Percentiles rank a stretch among this genome's conserved stretches.
Conservation (phyloP, 257 asterid genomes). For the Ilex asprella region DNA sequence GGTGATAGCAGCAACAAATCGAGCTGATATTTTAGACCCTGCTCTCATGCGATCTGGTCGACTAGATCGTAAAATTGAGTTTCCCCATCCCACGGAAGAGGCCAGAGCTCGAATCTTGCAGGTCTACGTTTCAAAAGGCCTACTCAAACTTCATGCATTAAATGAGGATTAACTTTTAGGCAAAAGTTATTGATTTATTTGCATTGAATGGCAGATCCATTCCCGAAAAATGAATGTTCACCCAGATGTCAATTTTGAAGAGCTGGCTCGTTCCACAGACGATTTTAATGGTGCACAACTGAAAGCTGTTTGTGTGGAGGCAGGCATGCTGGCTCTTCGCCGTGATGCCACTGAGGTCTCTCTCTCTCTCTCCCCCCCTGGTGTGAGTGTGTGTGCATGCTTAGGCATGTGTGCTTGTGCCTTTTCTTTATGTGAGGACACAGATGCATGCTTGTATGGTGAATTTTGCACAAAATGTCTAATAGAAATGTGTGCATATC, state of each 20-base stretch:
- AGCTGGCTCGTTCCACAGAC: conserved; percentile 94
- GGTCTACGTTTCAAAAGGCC: conserved; percentile 21
- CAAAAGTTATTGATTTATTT: no score
- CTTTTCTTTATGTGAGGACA: no score
- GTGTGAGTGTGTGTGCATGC: no score
- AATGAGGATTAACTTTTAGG: no score
- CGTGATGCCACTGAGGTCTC: conserved; percentile 96
- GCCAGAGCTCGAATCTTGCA: conserved; percentile 83
- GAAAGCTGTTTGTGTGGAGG: conserved; percentile 96
- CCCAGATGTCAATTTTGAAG: conserved; percentile 96
- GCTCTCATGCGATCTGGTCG: conserved; percentile 94
- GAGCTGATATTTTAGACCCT: conserved; percentile 95
- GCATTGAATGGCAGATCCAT: conserved; percentile 52
- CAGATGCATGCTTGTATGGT: no score
- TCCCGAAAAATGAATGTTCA: conserved; percentile 95
- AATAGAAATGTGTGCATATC: no score
- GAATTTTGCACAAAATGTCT: no score
- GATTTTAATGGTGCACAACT: conserved; percentile 97
- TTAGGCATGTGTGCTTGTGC: no score
- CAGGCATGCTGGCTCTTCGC: conserved; percentile 95
- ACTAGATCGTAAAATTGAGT: conserved; percentile 93
- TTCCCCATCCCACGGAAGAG: conserved; percentile 94
- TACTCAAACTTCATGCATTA: background rate
- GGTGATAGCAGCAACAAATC: conserved; percentile 95
- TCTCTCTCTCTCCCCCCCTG: conserved; percentile 9